Evolutionary conservation across 352 stramenopile species (phyloP).

Genomic region (Plasmopara viticola): DNA sequence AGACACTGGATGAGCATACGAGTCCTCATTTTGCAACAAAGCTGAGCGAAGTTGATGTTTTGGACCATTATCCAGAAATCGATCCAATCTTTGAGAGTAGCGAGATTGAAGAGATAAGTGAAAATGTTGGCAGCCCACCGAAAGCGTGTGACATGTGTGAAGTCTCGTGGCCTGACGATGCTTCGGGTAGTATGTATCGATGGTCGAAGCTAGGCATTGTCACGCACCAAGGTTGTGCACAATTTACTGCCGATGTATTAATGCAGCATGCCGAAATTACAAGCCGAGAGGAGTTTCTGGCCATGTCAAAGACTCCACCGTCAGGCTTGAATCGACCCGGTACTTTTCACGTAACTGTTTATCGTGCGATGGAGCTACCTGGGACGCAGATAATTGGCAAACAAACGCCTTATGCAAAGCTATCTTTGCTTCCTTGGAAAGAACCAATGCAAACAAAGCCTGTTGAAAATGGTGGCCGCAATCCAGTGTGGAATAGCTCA

Average conservation of each 20-base stretch:
- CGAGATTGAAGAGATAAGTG: conserved; percentile 44
- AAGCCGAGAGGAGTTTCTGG: conserved; percentile 45
- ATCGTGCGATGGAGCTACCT: conserved; percentile 66
- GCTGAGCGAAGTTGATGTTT: conserved; percentile 33
- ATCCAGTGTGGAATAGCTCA: conserved; percentile 62
- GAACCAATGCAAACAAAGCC: conserved; percentile 77
- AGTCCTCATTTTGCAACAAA: conserved; percentile 23
- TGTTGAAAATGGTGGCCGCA: conserved; percentile 60
- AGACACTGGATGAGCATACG: conserved; percentile 59
- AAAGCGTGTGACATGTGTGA: conserved; percentile 74
- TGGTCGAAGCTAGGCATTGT: conserved; percentile 44
- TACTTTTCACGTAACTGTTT: conserved; percentile 69
- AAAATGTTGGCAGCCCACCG: conserved; percentile 6
- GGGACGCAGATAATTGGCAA: conserved; percentile 59
- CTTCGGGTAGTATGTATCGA: conserved; percentile 44
- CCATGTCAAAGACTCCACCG: conserved; percentile 34
- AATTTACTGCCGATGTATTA: conserved; percentile 73
- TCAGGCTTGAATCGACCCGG: conserved; percentile 56
- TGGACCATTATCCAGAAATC: conserved; percentile 55
- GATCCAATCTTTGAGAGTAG: conserved; percentile 70
- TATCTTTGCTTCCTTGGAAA: conserved; percentile 80
- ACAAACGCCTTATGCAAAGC: conserved; percentile 60
- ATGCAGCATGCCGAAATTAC: conserved; percentile 47
- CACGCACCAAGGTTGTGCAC: conserved; percentile 65
- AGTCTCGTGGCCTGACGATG: conserved; percentile 75